Evolutionary conservation across 257 asterid species (phyloP), one percentile per base, ranked within the genome.

Genomic region (Solanum pimpinellifolium): DNA sequence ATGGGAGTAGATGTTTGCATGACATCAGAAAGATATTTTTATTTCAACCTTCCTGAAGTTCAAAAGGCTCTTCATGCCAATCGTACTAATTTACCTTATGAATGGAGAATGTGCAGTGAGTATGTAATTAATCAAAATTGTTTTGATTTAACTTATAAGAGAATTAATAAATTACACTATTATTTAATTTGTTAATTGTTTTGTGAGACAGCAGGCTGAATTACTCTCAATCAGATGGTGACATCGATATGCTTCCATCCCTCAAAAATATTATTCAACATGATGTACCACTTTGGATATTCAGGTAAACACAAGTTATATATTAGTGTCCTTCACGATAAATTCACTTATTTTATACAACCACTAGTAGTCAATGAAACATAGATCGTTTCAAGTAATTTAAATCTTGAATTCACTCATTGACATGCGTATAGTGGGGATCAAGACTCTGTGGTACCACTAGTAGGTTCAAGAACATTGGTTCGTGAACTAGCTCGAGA

Each of bases 371-470:
- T 37, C 39, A 37, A 37, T 37, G 39, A 37, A 37, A 37, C 39
- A 37, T 37, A 37, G 7, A 37, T 37, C 1, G 7, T 37, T 37
- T 39, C 1, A 7, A 39, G 42, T 7, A 39, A 39, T 7, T 39
- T 39, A 39, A 39, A 39, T 39, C 42, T 39, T 39, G 42, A 39
- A 39, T 39, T 39, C 42, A 7, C 9, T 39, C 42, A 39, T 39
- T 39, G 2, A 39, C 42, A 20, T 21, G 7, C 16, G 2, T 65
- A 65, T 86, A 96, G 99, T 85, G 99, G 99, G 27, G 99, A 96
- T 88, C 98, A 96, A 90, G 99, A 96, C 89, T 94, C 99, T 1
- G 95, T 95, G 70, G 92, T 95, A 35, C 99, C 99, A 18, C 88
- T 96, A 41, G 89, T 87, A 9, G 98, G 95, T 46, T 92, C 95